Percentiles rank a stretch among this genome's conserved stretches.
Conservation (phyloP, 345 rosid genomes). For the Dimocarpus longan region DNA sequence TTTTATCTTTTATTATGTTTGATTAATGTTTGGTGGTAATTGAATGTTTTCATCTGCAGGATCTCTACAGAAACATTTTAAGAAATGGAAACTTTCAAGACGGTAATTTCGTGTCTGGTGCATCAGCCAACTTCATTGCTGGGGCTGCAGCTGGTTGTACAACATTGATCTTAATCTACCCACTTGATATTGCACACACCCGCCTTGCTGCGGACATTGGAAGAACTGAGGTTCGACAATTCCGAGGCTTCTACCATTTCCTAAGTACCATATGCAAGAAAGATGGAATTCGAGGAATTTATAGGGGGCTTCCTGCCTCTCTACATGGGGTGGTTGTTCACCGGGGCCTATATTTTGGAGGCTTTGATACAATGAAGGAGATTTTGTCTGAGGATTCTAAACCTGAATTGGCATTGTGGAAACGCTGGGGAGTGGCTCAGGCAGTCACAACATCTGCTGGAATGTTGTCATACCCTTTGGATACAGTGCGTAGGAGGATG, state of each 20-base stretch:
- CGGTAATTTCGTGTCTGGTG: conserved; percentile 58
- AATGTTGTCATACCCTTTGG: conserved; percentile 81
- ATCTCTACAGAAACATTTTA: conserved; percentile 72
- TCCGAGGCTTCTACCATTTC: conserved; percentile 83
- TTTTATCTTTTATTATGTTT: neutral
- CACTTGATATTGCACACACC: conserved; percentile 90
- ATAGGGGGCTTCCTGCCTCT: conserved; percentile 92
- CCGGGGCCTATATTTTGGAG: conserved; percentile 87
- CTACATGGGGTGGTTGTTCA: conserved; percentile 87
- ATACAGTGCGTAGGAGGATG: conserved; percentile 88
- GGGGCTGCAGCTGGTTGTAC: conserved; percentile 96
- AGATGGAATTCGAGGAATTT: conserved; percentile 83
- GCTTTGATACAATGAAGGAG: conserved; percentile 91
- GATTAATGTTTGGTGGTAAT: conserved; percentile 5
- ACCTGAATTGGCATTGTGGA: conserved; percentile 72
- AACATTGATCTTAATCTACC: conserved; percentile 76
- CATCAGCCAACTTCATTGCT: conserved; percentile 82
- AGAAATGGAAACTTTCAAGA: conserved; percentile 52
- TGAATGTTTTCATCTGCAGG: conserved; percentile 46
- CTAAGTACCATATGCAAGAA: conserved; percentile 62
- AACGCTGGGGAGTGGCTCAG: conserved; percentile 88
- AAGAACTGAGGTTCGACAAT: conserved; percentile 76
- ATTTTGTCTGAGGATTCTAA: conserved; percentile 54
- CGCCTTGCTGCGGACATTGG: conserved; percentile 93
- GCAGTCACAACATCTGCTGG: conserved; percentile 90